Evolutionary conservation across 805 yeast genomes (phyloP).

Genomic region (Starmerella potacharoeniae): DNA sequence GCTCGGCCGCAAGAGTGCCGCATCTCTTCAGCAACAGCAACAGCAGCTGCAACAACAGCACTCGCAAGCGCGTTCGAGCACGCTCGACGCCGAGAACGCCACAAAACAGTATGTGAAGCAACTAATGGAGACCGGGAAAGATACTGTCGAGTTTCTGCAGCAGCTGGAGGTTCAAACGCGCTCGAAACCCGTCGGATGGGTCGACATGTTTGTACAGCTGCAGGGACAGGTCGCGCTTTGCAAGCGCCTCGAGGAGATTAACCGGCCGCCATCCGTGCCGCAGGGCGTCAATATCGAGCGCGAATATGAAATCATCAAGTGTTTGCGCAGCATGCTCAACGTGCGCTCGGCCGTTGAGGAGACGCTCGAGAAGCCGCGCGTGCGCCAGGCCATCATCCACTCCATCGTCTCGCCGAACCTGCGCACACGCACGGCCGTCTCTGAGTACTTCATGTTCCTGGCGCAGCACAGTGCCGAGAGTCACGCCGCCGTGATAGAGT

Average conservation of each 20-base stretch:
- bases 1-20: slow-evolving; percentile 8
- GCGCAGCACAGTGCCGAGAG: slow-evolving; percentile 43
- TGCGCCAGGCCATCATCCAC: slow-evolving; percentile 53
- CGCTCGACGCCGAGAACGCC: slow-evolving; percentile 15
- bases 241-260: slow-evolving; percentile 48
- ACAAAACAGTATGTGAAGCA: slow-evolving; percentile 71
- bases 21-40: neutral
- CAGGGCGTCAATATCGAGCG: slow-evolving; percentile 39
- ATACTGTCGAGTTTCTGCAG: slow-evolving; percentile 59
- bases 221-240: slow-evolving; percentile 77
- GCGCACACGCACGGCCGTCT: slow-evolving; percentile 64
- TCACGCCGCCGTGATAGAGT: slow-evolving; percentile 34
- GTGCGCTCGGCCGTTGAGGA: slow-evolving; percentile 50
- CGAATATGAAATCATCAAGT: slow-evolving; percentile 66
- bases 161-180: slow-evolving; percentile 84
- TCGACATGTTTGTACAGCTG: slow-evolving; percentile 50
- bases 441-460: slow-evolving; percentile 58
- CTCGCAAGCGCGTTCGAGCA: neutral
- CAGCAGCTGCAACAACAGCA: neutral
- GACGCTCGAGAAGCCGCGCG: slow-evolving; percentile 34
- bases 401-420: slow-evolving; percentile 66
- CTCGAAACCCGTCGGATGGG: slow-evolving; percentile 83
- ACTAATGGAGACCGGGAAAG: slow-evolving; percentile 51
- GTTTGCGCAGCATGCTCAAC: slow-evolving; percentile 64
- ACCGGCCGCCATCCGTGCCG: slow-evolving; percentile 20